Percentiles rank a stretch among this genome's conserved stretches.
phyloP scores from a whole-genome alignment of 192 early-diverging fungal genomes.

The Podila horticola region DNA sequence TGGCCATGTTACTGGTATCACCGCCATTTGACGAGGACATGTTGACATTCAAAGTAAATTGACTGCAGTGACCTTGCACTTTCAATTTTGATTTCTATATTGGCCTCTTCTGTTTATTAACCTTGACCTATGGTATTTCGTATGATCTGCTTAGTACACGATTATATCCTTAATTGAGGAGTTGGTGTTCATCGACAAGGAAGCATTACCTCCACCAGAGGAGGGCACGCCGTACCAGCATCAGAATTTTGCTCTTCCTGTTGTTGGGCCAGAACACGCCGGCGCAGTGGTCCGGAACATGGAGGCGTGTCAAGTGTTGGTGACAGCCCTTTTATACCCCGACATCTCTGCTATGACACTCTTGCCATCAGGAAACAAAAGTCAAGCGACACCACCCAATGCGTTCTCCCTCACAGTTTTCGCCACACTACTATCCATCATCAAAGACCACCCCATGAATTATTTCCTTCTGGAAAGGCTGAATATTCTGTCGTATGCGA shows the following conservation, averaged over 20 bases:
- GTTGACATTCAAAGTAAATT: slow-evolving; percentile 54
- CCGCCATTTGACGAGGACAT: slow-evolving; percentile 55
- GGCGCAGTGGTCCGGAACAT: slow-evolving; percentile 61
- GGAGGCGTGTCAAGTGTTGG: slow-evolving; percentile 59
- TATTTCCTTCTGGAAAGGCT: slow-evolving; percentile 65
- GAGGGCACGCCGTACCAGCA: slow-evolving; percentile 67
- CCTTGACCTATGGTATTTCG: too few relatives aligned
- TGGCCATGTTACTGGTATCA: slow-evolving; percentile 51
- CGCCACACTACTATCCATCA: slow-evolving; percentile 43
- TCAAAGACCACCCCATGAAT: slow-evolving; percentile 64
- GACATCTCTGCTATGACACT: slow-evolving; percentile 41
- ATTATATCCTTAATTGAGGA: slow-evolving; percentile 57
- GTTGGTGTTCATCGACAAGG: slow-evolving; percentile 60
- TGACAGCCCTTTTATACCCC: slow-evolving; percentile 55
- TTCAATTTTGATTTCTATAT: background rate
- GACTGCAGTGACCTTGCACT: background rate
- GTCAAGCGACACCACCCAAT: slow-evolving; percentile 27
- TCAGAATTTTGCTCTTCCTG: slow-evolving; percentile 60
- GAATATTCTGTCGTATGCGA: slow-evolving; percentile 59
- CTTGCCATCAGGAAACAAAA: slow-evolving; percentile 23
- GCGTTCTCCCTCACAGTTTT: slow-evolving; percentile 46
- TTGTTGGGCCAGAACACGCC: slow-evolving; percentile 47
- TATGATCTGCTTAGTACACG: slow-evolving; percentile 36
- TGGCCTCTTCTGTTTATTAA: too few relatives aligned
- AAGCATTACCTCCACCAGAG: slow-evolving; percentile 44